These are phyloP conservation scores for Helenozyma rhizophorensis DNA, from an alignment of 805 yeast species.

Conservation along the genomic window DNA sequence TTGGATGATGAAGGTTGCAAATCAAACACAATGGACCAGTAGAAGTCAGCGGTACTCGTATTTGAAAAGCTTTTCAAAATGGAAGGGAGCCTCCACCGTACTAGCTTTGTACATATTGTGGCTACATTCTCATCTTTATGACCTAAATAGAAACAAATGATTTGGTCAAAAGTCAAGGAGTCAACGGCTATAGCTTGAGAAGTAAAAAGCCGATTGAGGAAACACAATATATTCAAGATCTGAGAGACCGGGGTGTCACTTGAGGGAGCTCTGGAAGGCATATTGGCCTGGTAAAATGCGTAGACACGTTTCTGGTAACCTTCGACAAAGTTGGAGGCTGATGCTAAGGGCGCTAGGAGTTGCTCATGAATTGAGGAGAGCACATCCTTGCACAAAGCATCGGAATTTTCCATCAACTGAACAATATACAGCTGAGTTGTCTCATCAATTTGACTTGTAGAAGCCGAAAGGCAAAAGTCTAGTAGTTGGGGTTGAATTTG, in stretches of 20 bases:
- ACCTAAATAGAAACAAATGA: constrained; percentile 32
- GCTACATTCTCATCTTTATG: constrained; percentile 37
- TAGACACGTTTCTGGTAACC: constrained; percentile 1
- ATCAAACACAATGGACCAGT: constrained; percentile 46
- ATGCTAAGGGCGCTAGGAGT: constrained; percentile 2
- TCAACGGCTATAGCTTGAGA: too few species aligned
- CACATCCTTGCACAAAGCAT: constrained; percentile 1
- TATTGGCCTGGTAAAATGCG: too few species aligned
- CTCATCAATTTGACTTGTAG: constrained; percentile 1
- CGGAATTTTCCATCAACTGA: constrained; percentile 3
- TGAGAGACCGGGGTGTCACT: too few species aligned
- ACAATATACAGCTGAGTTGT: background rate
- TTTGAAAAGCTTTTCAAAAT: constrained; percentile 18
- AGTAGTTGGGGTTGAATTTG: constrained; percentile 6
- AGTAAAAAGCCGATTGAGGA: constrained; percentile 35
- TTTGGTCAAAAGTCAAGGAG: too few species aligned
- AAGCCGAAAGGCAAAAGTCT: constrained; percentile 2
- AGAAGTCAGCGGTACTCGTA: constrained; percentile 12
- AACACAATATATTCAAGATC: constrained; percentile 22
- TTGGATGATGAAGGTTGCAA: constrained; percentile 24
- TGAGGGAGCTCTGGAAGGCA: too few species aligned
- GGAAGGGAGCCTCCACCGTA: constrained; percentile 51
- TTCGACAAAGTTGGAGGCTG: constrained; percentile 9
- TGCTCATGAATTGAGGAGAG: constrained; percentile 3
- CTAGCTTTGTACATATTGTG: constrained; percentile 30